Percentiles rank a stretch among this genome's conserved stretches.
These are phyloP conservation scores for Grigorovia humatica DNA, from an alignment of 805 yeast species.

Conservation along the genomic window DNA sequence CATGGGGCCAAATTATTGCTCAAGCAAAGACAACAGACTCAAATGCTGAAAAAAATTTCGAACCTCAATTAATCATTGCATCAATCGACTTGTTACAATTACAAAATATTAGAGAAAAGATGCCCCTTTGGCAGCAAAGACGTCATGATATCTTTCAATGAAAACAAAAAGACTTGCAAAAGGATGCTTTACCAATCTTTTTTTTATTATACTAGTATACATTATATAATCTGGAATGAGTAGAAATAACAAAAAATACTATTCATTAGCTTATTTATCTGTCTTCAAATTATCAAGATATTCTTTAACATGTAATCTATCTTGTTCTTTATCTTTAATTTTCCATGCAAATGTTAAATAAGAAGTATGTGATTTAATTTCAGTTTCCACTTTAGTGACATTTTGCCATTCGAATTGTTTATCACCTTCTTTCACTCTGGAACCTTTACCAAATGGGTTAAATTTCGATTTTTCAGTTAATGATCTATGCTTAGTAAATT, in stretches of 20 bases:
- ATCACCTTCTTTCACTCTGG: constrained; percentile 82
- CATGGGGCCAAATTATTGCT: constrained; percentile 77
- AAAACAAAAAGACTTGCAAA: background rate
- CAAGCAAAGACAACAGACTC: constrained; percentile 51
- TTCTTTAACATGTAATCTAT: constrained; percentile 7
- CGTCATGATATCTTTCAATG: constrained; percentile 30
- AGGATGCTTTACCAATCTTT: background rate
- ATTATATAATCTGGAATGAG: background rate
- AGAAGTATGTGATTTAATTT: constrained; percentile 88
- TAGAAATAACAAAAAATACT: too few relatives aligned
- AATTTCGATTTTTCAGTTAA: constrained; percentile 41
- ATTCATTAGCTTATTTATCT: too few relatives aligned
- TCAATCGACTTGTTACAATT: constrained; percentile 50
- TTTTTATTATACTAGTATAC: background rate
- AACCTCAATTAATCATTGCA: constrained; percentile 42
- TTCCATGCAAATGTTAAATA: constrained; percentile 81
- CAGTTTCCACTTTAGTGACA: constrained; percentile 76
- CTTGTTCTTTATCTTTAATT: constrained; percentile 20
- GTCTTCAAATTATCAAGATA: background rate
- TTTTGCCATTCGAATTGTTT: constrained; percentile 65
- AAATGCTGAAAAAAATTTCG: constrained; percentile 46
- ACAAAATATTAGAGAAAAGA: constrained; percentile 44
- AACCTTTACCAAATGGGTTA: constrained; percentile 91
- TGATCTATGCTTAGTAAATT: constrained; percentile 13
- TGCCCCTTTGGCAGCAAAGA: constrained; percentile 74